Evolutionary conservation across 768 basidiomycete species (phyloP).

Genomic region (Scleroderma bovista): DNA sequence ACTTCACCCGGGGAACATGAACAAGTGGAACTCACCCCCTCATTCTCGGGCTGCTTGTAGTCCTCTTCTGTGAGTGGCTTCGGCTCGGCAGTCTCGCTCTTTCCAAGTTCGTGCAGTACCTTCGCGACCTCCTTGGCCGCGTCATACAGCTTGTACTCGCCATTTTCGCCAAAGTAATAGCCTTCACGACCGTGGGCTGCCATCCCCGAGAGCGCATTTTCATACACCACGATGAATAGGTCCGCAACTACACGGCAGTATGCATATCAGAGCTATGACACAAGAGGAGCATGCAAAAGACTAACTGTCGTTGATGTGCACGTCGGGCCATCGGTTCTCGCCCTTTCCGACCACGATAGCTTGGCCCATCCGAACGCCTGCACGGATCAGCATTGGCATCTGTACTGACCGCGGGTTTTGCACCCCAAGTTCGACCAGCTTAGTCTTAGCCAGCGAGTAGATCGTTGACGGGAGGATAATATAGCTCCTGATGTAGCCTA

Average conservation of each 20-base stretch:
- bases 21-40: not conserved
- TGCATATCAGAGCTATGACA: not conserved
- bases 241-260: conserved; percentile 8
- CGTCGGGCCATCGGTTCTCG: conserved; percentile 21
- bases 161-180: conserved; percentile 20
- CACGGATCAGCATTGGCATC: conserved; percentile 20
- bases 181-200: conserved; percentile 20
- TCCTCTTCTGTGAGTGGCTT: conserved; percentile 15
- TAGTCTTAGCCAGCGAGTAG: conserved; percentile 16
- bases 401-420: conserved; percentile 19
- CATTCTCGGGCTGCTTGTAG: conserved; percentile 4
- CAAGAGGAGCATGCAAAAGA: not conserved
- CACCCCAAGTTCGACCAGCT: conserved; percentile 14
- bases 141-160: conserved; percentile 16
- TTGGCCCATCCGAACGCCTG: conserved; percentile 14
- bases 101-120: conserved; percentile 13
- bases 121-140: conserved; percentile 8
- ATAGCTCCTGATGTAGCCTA: conserved; percentile 44
- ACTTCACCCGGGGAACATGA: conserved; percentile 2
- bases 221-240: conserved; percentile 12
- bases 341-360: conserved; percentile 22
- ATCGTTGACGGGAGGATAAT: conserved; percentile 41
- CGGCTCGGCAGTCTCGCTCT: conserved; percentile 6
- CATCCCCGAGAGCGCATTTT: conserved; percentile 4
- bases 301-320: conserved; percentile 19